Percentiles rank a stretch among this genome's conserved stretches.
Conservation (phyloP, 2,329 filamentous ascomycete species). For the Sarocladium kiliense region DNA sequence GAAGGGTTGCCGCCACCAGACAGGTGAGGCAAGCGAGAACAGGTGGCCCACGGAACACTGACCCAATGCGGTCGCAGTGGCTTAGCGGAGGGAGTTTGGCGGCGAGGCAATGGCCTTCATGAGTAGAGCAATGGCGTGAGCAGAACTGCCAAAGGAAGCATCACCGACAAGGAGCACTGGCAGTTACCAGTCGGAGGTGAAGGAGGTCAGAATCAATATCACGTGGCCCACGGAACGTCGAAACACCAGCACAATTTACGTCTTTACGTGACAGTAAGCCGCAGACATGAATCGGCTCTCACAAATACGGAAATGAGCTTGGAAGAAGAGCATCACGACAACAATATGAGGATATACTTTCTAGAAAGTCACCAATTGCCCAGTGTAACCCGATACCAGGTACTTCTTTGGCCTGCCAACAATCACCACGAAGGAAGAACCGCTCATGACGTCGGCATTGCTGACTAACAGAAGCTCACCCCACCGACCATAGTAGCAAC, state of each 20-base stretch:
- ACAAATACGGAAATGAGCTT: too few relatives aligned
- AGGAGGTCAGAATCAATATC: background rate
- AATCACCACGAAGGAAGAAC: background rate
- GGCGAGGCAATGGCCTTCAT: background rate
- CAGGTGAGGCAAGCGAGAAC: background rate
- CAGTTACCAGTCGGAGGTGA: background rate
- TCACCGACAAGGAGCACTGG: background rate
- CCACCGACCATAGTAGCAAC: too few relatives aligned
- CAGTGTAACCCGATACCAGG: too few relatives aligned
- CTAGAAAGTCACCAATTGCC: too few relatives aligned
- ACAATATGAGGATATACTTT: too few relatives aligned
- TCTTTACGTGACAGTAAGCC: too few relatives aligned
- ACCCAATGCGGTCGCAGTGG: background rate
- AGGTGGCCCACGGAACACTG: background rate
- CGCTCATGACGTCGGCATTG: background rate
- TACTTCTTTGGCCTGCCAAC: background rate
- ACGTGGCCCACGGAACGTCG: too few relatives aligned
- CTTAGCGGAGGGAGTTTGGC: background rate
- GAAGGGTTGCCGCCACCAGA: background rate
- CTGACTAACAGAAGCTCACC: constrained; percentile 7
- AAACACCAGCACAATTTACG: too few relatives aligned
- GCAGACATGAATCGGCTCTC: too few relatives aligned
- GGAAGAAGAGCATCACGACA: too few relatives aligned
- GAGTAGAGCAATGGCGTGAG: background rate
- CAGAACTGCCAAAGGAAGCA: background rate